Evolutionary conservation across 2,329 filamentous ascomycete species (phyloP).

Genomic region (Aspergillus sclerotialis): DNA sequence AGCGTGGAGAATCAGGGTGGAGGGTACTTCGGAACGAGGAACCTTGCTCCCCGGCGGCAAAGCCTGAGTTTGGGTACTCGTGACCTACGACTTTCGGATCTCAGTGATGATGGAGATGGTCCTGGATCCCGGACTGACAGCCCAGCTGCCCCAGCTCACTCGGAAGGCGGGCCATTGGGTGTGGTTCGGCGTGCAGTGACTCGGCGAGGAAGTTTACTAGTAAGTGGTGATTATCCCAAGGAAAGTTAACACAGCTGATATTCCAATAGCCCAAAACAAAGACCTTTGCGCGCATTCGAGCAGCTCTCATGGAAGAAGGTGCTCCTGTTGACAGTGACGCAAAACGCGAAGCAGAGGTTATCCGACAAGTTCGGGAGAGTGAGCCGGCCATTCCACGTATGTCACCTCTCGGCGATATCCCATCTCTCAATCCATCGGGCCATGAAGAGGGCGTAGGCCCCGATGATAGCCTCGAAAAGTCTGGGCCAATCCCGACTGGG

Average conservation of each 20-base stretch:
- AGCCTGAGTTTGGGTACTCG: conserved; percentile 88
- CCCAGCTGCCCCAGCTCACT: conserved; percentile 27
- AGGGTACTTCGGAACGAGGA: conserved; percentile 49
- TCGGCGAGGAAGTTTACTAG: conserved; percentile 78
- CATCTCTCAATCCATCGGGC: conserved; percentile 44
- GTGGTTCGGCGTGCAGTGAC: conserved; percentile 80
- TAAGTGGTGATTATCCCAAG: conserved; percentile 47
- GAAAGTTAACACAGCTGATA: no score
- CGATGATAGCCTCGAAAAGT: conserved; percentile 17
- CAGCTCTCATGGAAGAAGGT: conserved; percentile 79
- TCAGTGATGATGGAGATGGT: conserved; percentile 71
- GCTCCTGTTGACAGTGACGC: conserved; percentile 84
- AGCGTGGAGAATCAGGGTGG: conserved; percentile 47
- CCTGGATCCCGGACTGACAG: conserved; percentile 23
- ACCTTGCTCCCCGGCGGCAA: conserved; percentile 57
- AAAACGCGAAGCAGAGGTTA: conserved; percentile 86
- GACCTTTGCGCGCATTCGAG: conserved; percentile 86
- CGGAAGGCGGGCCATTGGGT: conserved; percentile 56
- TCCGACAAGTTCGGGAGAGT: conserved; percentile 88
- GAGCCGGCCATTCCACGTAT: conserved; percentile 56
- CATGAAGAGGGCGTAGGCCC: conserved; percentile 4
- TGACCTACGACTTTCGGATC: conserved; percentile 71
- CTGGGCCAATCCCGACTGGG: conserved; percentile 45
- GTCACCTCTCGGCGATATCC: conserved; percentile 36
- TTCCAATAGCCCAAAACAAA: conserved; percentile 94